These are phyloP conservation scores for Cercophora scortea DNA, from an alignment of 495 filamentous ascomycete species.

Conservation along the genomic window DNA sequence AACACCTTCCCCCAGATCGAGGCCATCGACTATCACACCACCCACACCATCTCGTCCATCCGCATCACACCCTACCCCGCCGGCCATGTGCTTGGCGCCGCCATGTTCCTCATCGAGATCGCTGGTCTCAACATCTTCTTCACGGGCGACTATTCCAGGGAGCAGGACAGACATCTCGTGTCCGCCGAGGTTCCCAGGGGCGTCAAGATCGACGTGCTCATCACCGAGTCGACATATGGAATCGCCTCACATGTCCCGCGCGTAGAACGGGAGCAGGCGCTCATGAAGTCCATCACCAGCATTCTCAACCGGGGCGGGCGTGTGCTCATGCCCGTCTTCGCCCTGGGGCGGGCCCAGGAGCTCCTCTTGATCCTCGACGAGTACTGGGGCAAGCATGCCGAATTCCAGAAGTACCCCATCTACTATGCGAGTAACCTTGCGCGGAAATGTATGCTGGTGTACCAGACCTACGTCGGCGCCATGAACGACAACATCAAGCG, in stretches of 20 bases:
- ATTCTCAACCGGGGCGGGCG: slow-evolving; percentile 86
- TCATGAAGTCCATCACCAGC: slow-evolving; percentile 90
- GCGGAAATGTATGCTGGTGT: slow-evolving; percentile 95
- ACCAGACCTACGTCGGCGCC: slow-evolving; percentile 91
- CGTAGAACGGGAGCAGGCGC: slow-evolving; percentile 76
- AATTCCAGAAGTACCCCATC: slow-evolving; percentile 84
- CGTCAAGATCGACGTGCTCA: slow-evolving; percentile 86
- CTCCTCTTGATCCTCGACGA: slow-evolving; percentile 91
- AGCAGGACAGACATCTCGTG: slow-evolving; percentile 89
- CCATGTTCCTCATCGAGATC: slow-evolving; percentile 97
- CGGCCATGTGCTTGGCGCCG: slow-evolving; percentile 94
- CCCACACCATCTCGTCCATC: slow-evolving; percentile 91
- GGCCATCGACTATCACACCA: slow-evolving; percentile 96
- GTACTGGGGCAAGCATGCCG: slow-evolving; percentile 82
- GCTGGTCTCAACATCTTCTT: slow-evolving; percentile 93
- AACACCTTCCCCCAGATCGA: slow-evolving; percentile 89
- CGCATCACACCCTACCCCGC: slow-evolving; percentile 95
- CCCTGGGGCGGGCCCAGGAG: slow-evolving; percentile 88
- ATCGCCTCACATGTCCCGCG: slow-evolving; percentile 86
- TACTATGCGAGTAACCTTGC: slow-evolving; percentile 95
- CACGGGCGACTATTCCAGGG: slow-evolving; percentile 92
- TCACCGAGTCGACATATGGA: slow-evolving; percentile 95
- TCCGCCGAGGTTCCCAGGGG: slow-evolving; percentile 80
- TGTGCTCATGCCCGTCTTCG: slow-evolving; percentile 91
- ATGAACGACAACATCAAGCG: slow-evolving; percentile 99